Base-by-base conservation (phyloP, 2,329 filamentous ascomycete species). In the Fusarium sp. region DNA sequence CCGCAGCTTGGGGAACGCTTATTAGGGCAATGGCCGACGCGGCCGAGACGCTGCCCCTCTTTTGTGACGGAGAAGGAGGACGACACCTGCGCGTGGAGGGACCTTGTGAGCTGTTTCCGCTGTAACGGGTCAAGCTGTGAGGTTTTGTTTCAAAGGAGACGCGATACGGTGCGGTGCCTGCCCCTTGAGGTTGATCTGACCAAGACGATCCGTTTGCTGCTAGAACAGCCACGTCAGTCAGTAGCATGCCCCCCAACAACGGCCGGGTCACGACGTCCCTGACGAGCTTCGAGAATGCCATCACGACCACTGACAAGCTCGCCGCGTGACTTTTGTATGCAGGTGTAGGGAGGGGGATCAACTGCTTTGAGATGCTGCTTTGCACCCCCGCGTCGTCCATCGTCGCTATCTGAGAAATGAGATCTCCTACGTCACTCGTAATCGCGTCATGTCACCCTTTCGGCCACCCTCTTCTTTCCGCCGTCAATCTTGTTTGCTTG, bases 341-440 rank as follows among this genome's bases (percentile, higher is more conserved):
- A 68, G 44, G 59, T 49, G 51, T 55, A 31, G 24, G 22, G 46
- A 38, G 40, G 24, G 44, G 44, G 51, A 35, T 60, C 40, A 58
- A 71, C 61, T 22, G 56, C 46, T 33, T 56, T 49, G 49, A 71
- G 64, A 74, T 56, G 44, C 44, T 20, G 46, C 56, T 53, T 31
- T 44, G 69, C 40, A 49, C 71, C 67, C 71, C 71, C 62, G 65
- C 71, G 68, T 62, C 71, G 61, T 69, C 62, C 57, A 69, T 66
- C 49, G 57, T 58, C 51, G 64, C 60, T 27, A 70, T 62, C 56
- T 31, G 60, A 44, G 62, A 59, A 29, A 55, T 56, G 65, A 65
- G 65, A 76, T 73, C 64, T 67, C 69, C 74, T 77, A 78, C 76
- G 74, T 77, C 76, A 78, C 76, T 66, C 62, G 40, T 68, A 69